These are phyloP conservation scores for Vigna reflexopilosa DNA, from an alignment of 306 rosid species.

Conservation along the genomic window DNA sequence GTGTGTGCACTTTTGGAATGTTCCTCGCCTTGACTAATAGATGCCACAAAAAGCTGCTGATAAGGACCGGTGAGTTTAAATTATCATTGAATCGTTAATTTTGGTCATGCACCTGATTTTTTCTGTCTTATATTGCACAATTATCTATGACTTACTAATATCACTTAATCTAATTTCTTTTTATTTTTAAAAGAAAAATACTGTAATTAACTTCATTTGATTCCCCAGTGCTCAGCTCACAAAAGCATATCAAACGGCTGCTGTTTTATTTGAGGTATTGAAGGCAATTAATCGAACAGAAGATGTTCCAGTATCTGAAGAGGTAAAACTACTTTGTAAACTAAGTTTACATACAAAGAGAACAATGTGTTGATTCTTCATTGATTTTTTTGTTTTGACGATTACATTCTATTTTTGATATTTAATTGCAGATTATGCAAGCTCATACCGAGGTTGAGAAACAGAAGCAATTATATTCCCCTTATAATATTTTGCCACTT, in stretches of 20 bases:
- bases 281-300: slow-evolving; percentile 92
- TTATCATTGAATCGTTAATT: slow-evolving; percentile 10
- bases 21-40: no score
- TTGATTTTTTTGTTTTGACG: slow-evolving; percentile 17
- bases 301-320: slow-evolving; percentile 74
- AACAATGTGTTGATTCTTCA: slow-evolving; percentile 2
- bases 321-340: slow-evolving; percentile 58
- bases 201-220: slow-evolving; percentile 42
- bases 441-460: slow-evolving; percentile 76
- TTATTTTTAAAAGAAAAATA: slow-evolving; percentile 7
- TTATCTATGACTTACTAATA: slow-evolving; percentile 6
- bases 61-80: slow-evolving; percentile 83
- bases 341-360: slow-evolving; percentile 29
- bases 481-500: slow-evolving; percentile 92
- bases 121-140: slow-evolving; percentile 22
- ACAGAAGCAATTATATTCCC: slow-evolving; percentile 76
- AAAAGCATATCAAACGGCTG: slow-evolving; percentile 94
- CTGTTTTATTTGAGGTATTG: slow-evolving; percentile 92
- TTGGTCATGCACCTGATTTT: slow-evolving; percentile 43
- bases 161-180: slow-evolving; percentile 18
- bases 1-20: no score
- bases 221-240: slow-evolving; percentile 83
- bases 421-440: slow-evolving; percentile 65
- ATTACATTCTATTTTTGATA: slow-evolving; percentile 19
- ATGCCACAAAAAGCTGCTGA: slow-evolving; percentile 61